These are phyloP conservation scores for Arthroderma uncinatum DNA, from an alignment of 2,329 filamentous ascomycete genomes.

Conservation along the genomic window DNA sequence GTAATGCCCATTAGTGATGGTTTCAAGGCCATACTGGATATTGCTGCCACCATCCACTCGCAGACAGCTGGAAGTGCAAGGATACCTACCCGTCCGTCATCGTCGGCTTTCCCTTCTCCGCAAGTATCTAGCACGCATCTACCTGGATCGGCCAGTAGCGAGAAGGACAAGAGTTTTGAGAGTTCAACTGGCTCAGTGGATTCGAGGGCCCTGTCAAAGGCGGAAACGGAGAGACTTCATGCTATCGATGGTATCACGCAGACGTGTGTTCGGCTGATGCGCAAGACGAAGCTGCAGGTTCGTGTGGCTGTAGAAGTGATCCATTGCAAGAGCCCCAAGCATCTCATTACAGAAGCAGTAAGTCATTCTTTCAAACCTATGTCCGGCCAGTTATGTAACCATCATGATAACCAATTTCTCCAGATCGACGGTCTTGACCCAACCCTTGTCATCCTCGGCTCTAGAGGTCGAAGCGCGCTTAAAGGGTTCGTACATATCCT, in stretches of 20 bases:
- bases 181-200: conserved; percentile 32
- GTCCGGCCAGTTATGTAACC: neutral
- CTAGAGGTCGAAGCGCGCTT: conserved; percentile 76
- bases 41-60: conserved; percentile 55
- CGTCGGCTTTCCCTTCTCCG: conserved; percentile 8
- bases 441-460: conserved; percentile 86
- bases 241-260: conserved; percentile 78
- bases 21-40: conserved; percentile 62
- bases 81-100: conserved; percentile 20
- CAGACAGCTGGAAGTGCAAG: conserved; percentile 45
- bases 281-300: conserved; percentile 87
- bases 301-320: conserved; percentile 91
- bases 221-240: conserved; percentile 67
- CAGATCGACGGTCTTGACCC: conserved; percentile 82
- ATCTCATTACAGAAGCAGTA: conserved; percentile 85
- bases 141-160: neutral
- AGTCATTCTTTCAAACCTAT: conserved; percentile 22
- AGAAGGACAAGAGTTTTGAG: neutral
- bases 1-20: conserved; percentile 57
- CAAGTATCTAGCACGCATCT: conserved; percentile 21
- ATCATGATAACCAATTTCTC: conserved; percentile 1
- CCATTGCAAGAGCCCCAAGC: conserved; percentile 95
- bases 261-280: conserved; percentile 68
- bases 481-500: conserved; percentile 60
- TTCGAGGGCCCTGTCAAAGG: conserved; percentile 44